phyloP scores from a whole-genome alignment of 2,329 filamentous ascomycete genomes.

The Simplicillium sp. region DNA sequence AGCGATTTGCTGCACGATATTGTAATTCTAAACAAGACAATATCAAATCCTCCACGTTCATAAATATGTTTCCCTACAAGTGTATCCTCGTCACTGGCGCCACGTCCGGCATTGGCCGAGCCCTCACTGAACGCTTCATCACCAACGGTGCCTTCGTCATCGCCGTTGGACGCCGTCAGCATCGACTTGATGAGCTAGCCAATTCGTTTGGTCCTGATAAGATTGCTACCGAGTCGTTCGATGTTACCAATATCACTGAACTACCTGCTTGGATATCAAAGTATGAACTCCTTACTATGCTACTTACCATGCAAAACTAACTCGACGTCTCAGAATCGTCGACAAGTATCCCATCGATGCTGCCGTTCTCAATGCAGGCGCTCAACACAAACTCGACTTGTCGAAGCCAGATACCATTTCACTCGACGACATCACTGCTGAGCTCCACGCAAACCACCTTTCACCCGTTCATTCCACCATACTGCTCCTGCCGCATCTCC shows the following conservation, averaged over 20 bases:
- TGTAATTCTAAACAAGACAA: no score
- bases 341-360: no score
- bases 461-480: conserved; percentile 7
- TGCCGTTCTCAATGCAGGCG: conserved; percentile 38
- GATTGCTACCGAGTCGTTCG: conserved; percentile 24
- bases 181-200: conserved; percentile 37
- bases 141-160: conserved; percentile 31
- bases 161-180: conserved; percentile 35
- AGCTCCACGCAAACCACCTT: conserved; percentile 8
- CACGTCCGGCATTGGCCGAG: conserved; percentile 13
- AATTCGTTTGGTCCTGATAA: conserved; percentile 29
- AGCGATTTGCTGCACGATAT: no score
- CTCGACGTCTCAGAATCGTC: conserved; percentile 32
- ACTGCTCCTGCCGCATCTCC: conserved; percentile 8
- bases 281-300: not conserved
- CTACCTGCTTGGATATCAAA: conserved; percentile 14
- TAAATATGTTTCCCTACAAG: conserved; percentile 36
- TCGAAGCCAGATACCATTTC: conserved; percentile 10
- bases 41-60: no score
- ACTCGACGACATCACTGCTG: conserved; percentile 11
- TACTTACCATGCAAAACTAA: conserved; percentile 10
- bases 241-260: conserved; percentile 32
- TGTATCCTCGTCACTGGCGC: conserved; percentile 37
- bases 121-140: conserved; percentile 25
- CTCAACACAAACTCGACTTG: conserved; percentile 30